phyloP scores from a whole-genome alignment of 2,329 filamentous ascomycete species.

The Didymella segeticola region DNA sequence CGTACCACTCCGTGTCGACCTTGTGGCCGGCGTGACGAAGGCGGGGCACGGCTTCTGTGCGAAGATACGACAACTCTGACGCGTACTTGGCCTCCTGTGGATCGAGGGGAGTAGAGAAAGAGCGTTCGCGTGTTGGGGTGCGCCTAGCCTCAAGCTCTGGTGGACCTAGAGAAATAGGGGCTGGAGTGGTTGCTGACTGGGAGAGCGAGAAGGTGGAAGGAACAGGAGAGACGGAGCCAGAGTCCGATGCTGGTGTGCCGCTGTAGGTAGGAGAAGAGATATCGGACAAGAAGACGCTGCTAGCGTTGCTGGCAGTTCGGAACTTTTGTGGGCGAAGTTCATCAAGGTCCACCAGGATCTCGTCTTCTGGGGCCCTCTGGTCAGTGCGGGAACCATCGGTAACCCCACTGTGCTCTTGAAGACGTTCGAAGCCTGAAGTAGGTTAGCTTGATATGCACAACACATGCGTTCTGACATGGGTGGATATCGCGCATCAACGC shows the following conservation, averaged over 20 bases:
- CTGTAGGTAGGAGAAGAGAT: conserved; percentile 32
- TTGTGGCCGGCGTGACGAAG: conserved; percentile 50
- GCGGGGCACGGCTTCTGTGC: conserved; percentile 50
- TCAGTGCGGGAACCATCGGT: conserved; percentile 19
- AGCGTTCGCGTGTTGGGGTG: conserved; percentile 34
- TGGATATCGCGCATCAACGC: conserved; percentile 14
- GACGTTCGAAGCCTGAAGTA: conserved; percentile 38
- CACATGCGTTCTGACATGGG: conserved; percentile 9
- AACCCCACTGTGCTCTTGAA: conserved; percentile 35
- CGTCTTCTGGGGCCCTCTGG: conserved; percentile 30
- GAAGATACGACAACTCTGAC: conserved; percentile 49
- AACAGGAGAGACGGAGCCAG: conserved; percentile 33
- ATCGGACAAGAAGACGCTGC: conserved; percentile 38
- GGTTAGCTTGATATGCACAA: conserved; percentile 21
- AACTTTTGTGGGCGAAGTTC: conserved; percentile 35
- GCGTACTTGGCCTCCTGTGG: conserved; percentile 44
- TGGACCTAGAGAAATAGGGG: conserved; percentile 40
- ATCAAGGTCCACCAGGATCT: conserved; percentile 32
- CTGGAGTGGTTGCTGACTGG: conserved; percentile 33
- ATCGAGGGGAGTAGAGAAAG: conserved; percentile 44
- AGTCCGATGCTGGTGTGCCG: conserved; percentile 34
- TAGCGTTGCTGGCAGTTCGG: conserved; percentile 38
- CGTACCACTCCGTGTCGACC: conserved; percentile 45
- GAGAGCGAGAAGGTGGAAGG: conserved; percentile 28
- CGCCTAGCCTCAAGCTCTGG: conserved; percentile 23